Conservation (phyloP, 768 basidiomycete species). For the Naganishia kalamii region DNA sequence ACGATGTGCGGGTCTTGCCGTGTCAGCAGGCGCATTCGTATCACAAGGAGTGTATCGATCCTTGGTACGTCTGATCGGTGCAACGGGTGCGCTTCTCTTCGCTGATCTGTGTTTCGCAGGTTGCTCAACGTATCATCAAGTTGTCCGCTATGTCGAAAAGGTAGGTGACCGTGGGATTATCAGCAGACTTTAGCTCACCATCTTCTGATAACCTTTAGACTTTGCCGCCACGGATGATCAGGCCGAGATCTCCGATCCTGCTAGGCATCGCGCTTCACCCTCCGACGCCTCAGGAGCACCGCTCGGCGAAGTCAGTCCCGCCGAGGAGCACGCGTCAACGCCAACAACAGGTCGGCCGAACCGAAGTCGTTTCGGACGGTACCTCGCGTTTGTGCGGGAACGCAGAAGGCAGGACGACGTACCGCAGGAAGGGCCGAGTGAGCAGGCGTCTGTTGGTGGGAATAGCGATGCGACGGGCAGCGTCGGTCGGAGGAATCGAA, state of each 20-base stretch:
- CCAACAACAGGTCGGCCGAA: constrained; percentile 17
- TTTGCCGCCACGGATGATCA: constrained; percentile 6
- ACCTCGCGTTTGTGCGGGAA: constrained; percentile 41
- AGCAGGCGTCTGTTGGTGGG: neutral
- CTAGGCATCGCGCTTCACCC: neutral
- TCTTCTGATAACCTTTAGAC: constrained; percentile 1
- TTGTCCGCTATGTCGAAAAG: constrained; percentile 88
- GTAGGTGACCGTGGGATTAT: constrained; percentile 48
- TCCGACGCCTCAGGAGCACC: constrained; percentile 21
- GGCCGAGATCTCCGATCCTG: neutral
- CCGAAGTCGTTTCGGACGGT: constrained; percentile 37
- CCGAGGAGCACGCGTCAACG: neutral
- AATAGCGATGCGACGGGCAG: constrained; percentile 11
- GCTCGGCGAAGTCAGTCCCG: neutral
- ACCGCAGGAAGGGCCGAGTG: neutral
- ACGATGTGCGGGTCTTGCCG: constrained; percentile 80
- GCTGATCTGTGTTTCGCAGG: constrained; percentile 52
- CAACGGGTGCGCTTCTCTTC: neutral
- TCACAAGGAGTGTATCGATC: constrained; percentile 84
- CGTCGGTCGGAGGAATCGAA: constrained; percentile 18
- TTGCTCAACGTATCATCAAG: constrained; percentile 79
- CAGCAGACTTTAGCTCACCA: neutral
- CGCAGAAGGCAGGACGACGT: constrained; percentile 16
- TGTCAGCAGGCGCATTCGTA: constrained; percentile 88
- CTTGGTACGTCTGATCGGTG: constrained; percentile 42